Percentiles rank a stretch among this genome's conserved stretches.
These are phyloP conservation scores for Wallacemonas sp. DNA, from an alignment of 208 protist genomes.

Conservation along the genomic window DNA sequence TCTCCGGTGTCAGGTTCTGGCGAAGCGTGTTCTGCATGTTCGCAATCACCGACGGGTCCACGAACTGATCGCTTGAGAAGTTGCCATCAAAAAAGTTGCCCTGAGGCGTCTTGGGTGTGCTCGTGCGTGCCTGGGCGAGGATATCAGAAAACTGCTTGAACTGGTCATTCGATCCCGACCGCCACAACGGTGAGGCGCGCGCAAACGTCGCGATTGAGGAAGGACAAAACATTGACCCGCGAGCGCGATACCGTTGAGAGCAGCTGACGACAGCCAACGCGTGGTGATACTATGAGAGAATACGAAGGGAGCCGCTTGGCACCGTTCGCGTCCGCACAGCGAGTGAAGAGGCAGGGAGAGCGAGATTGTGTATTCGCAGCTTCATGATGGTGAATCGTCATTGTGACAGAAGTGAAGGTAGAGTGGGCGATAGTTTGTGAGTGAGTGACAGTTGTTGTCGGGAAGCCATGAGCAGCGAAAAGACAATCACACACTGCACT, in stretches of 20 bases:
- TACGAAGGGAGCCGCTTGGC: too few relatives aligned
- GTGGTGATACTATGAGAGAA: background rate
- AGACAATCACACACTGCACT: background rate
- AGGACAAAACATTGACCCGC: conserved; percentile 25
- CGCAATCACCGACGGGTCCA: conserved; percentile 54
- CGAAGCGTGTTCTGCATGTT: conserved; percentile 71
- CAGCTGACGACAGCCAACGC: background rate
- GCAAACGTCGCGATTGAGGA: background rate
- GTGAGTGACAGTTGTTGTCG: too few relatives aligned
- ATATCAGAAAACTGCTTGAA: conserved; percentile 66
- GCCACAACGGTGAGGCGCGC: background rate
- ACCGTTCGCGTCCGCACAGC: too few relatives aligned
- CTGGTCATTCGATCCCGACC: conserved; percentile 25
- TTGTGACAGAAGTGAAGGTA: too few relatives aligned
- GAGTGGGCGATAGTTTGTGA: too few relatives aligned
- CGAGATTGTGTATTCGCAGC: too few relatives aligned
- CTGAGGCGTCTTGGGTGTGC: conserved; percentile 2
- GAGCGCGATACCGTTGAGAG: too few relatives aligned
- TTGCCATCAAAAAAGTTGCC: conserved; percentile 72
- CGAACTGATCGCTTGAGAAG: conserved; percentile 56
- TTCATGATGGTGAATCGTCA: too few relatives aligned
- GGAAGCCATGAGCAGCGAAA: too few relatives aligned
- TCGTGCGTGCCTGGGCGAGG: conserved; percentile 38
- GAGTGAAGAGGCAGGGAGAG: too few relatives aligned
- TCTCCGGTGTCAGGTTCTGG: conserved; percentile 73